Evolutionary conservation across 345 rosid genomes (phyloP).

Genomic region (Litchi chinensis): DNA sequence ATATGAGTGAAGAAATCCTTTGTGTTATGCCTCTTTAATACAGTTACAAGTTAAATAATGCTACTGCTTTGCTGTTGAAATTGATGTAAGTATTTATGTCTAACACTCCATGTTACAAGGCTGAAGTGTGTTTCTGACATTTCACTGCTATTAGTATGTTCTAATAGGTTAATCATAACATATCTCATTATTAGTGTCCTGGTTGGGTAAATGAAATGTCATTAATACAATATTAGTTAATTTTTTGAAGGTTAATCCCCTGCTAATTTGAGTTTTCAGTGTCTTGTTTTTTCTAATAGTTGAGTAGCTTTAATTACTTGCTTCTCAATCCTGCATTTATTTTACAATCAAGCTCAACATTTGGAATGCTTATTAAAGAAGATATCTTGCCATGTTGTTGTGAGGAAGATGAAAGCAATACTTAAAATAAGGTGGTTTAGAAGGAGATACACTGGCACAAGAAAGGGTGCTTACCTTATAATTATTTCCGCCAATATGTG

Average conservation of each 20-base stretch:
- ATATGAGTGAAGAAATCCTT: neutral
- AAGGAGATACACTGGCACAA: neutral
- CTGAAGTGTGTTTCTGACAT: neutral
- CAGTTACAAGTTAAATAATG: neutral
- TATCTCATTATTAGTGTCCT: neutral
- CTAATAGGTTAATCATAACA: neutral
- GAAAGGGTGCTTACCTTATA: neutral
- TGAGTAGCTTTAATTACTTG: neutral
- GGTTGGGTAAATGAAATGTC: slow-evolving; percentile 2
- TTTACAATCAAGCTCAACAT: neutral
- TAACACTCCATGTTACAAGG: neutral
- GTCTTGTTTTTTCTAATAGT: neutral
- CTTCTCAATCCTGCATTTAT: slow-evolving; percentile 3
- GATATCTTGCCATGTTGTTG: neutral
- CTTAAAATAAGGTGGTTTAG: neutral
- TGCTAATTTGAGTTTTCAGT: neutral
- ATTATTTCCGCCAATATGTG: neutral
- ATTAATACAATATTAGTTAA: neutral
- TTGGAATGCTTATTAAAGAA: neutral
- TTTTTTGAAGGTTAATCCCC: neutral
- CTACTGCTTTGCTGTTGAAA: neutral
- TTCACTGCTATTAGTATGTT: neutral
- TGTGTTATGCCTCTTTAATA: neutral
- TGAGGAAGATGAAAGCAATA: neutral
- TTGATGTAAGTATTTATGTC: neutral